Evolutionary conservation across 495 filamentous ascomycete species (phyloP).

Genomic region (Penicillium ucsense): DNA sequence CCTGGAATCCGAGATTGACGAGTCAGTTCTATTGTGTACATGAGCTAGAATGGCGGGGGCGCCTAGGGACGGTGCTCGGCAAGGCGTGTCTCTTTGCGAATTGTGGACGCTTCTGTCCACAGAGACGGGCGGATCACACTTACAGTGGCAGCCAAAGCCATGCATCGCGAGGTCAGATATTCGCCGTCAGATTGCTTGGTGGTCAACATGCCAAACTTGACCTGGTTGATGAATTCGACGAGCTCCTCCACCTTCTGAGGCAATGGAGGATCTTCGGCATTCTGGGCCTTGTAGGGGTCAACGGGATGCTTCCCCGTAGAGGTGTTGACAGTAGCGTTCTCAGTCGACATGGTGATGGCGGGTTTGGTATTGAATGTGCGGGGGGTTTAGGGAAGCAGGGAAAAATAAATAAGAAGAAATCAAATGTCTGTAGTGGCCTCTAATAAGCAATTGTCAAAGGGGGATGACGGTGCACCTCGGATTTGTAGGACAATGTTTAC

Average conservation of each 20-base stretch:
- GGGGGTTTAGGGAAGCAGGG: too few species aligned
- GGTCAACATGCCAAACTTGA: conserved; percentile 77
- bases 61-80: too few species aligned
- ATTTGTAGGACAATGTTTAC: too few species aligned
- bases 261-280: conserved; percentile 49
- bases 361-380: background rate
- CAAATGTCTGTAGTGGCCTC: too few species aligned
- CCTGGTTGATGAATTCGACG: conserved; percentile 50
- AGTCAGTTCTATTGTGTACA: too few species aligned
- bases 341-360: conserved; percentile 19
- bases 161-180: conserved; percentile 69
- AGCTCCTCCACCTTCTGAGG: conserved; percentile 76
- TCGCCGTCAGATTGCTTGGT: conserved; percentile 60
- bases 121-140: background rate
- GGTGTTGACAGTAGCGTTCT: conserved; percentile 43
- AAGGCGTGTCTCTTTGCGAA: too few species aligned
- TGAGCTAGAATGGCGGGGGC: too few species aligned
- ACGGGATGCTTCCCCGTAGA: conserved; percentile 48
- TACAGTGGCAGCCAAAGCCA: conserved; percentile 84
- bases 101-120: too few species aligned
- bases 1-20: conserved; percentile 30
- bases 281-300: conserved; percentile 77
- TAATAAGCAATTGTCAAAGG: too few species aligned
- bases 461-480: too few species aligned
- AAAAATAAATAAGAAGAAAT: too few species aligned